Conservation (phyloP, 345 rosid species). For the Geranium brycei region DNA sequence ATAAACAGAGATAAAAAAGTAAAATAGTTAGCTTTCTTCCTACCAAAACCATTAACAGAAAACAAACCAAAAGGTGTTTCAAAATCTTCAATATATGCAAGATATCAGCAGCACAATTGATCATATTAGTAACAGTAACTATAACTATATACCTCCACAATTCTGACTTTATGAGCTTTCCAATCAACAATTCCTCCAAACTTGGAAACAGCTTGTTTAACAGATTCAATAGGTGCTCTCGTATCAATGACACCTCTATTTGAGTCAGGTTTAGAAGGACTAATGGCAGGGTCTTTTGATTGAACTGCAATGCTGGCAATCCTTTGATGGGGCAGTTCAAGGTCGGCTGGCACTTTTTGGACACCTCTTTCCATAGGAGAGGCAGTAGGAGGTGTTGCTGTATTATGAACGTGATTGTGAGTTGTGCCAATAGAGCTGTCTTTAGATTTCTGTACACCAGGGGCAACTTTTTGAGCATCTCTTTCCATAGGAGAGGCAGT, state of each 20-base stretch:
- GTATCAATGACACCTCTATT: constrained; percentile 59
- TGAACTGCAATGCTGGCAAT: constrained; percentile 15
- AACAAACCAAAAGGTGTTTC: background rate
- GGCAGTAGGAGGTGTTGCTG: background rate
- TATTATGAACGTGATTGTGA: constrained; percentile 4
- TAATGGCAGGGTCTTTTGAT: constrained; percentile 4
- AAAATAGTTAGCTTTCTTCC: background rate
- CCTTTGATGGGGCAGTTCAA: constrained; percentile 29
- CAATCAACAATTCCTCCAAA: constrained; percentile 95
- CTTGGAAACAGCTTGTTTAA: constrained; percentile 87
- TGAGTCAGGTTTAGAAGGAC: background rate
- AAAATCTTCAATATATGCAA: background rate
- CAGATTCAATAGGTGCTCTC: constrained; percentile 86
- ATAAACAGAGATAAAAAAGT: too few species aligned
- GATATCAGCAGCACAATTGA: background rate
- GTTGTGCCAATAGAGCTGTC: constrained; percentile 10
- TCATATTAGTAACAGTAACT: too few species aligned
- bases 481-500: constrained; percentile 6
- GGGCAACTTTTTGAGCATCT: constrained; percentile 6
- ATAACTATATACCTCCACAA: constrained; percentile 50
- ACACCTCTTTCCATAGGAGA: constrained; percentile 6
- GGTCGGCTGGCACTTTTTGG: constrained; percentile 14
- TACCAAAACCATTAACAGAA: background rate
- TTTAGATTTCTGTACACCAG: background rate
- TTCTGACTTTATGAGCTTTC: constrained; percentile 79